These are phyloP conservation scores for Canavalia gladiata DNA, from an alignment of 306 rosid genomes.

Conservation along the genomic window DNA sequence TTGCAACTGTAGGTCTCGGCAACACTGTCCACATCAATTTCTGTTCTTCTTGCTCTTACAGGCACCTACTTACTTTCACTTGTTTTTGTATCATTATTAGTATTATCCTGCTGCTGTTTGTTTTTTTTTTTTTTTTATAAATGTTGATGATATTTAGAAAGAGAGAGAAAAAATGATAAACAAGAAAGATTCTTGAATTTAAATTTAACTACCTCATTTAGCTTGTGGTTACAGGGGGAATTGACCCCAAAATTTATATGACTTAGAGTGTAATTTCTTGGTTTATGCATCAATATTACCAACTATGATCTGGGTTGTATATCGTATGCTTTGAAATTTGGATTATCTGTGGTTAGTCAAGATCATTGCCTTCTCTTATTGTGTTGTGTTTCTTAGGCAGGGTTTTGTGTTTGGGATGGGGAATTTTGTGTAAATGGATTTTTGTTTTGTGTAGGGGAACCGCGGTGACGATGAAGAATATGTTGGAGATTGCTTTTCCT, in stretches of 20 bases:
- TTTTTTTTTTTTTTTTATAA: too few relatives aligned
- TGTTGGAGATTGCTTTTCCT: constrained; percentile 75
- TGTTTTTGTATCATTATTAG: neutral
- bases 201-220: neutral
- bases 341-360: constrained; percentile 12
- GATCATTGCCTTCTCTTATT: neutral
- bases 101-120: neutral
- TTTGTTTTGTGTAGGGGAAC: constrained; percentile 64
- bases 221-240: neutral
- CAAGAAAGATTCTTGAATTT: neutral
- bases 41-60: constrained; percentile 87
- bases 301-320: constrained; percentile 12
- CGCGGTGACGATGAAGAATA: constrained; percentile 71
- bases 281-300: constrained; percentile 1
- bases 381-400: constrained; percentile 4
- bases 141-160: neutral
- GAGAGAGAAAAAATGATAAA: neutral
- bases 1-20: constrained; percentile 65
- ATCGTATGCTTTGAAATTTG: constrained; percentile 22
- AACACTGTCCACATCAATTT: constrained; percentile 68
- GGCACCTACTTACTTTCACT: constrained; percentile 34
- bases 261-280: neutral
- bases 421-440: constrained; percentile 31
- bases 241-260: neutral
- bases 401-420: constrained; percentile 24